Base-by-base conservation (phyloP, 2,329 filamentous ascomycete genomes). In the Eurotiales sp. region DNA sequence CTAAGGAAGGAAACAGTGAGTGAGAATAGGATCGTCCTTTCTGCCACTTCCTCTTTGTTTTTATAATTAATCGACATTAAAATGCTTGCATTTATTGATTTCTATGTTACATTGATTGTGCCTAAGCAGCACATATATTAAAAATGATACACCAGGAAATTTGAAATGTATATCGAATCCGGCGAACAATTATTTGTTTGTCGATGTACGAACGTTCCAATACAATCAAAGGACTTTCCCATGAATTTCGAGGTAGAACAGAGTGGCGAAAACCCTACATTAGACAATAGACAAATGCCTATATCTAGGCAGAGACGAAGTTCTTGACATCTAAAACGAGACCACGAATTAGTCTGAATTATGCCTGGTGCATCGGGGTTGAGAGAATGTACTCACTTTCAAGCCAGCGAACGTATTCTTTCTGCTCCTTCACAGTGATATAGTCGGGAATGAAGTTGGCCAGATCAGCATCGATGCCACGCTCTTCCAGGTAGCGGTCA, bases 391-490 rank as follows among this genome's bases (percentile, higher is more conserved):
- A 64, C 78, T 71, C 71, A 81, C 80, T 83, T 71, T 84, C 81
- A 71, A 99, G 77, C 93, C 95, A 99, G 59, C 81, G 77, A 56
- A 95, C 77, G 73, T 99, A 99, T 80, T 99, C 93, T 75, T 85
- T 87, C 83, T 97, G 92, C 83, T 99, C 93, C 85, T 99, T 99
- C 74, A 88, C 83, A 69, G 97, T 90, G 66, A 97, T 91, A 76
- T 96, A 99, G 71, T 97, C 91, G 32, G 91, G 90, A 40, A 95
- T 86, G 72, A 97, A 96, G 60, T 91, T 76, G 49, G 91, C 92
- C 62, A 99, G 81, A 53, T 86, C 82, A 62, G 87, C 85, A 65
- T 92, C 90, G 73, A 99, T 83, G 58, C 92, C 93, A 62, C 93
- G 84, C 81, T 96, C 93, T 72, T 96, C 90, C 57, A 99, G 82